A percentile compares a stretch with the other conserved stretches of the same genome.
phyloP scores from a whole-genome alignment of 768 basidiomycete genomes.

The Tulasnella sp. region DNA sequence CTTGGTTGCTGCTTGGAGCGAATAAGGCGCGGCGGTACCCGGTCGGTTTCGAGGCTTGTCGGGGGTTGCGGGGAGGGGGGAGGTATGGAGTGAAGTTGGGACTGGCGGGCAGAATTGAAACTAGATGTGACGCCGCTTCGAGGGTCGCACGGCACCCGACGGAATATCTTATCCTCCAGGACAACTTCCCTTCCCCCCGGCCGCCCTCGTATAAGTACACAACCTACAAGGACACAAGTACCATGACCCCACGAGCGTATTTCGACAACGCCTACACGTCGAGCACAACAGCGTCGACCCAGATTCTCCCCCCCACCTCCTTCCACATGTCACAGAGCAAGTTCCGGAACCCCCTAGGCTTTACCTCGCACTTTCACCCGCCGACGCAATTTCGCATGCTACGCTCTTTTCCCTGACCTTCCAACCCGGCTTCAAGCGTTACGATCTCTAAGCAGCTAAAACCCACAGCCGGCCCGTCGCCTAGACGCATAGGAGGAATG shows the following conservation, averaged over 20 bases:
- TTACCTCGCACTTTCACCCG: conserved; percentile 5
- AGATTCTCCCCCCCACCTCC: background rate
- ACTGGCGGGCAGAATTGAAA: background rate
- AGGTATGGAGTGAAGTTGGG: background rate
- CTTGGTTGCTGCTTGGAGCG: background rate
- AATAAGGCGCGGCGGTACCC: conserved; percentile 1
- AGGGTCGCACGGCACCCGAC: background rate
- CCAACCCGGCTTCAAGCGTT: background rate
- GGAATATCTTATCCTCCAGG: background rate
- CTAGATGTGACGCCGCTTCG: background rate
- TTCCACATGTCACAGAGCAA: background rate
- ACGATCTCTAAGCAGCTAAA: background rate
- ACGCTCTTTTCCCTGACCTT: background rate
- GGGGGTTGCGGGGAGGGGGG: background rate
- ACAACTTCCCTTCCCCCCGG: background rate
- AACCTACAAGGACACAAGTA: background rate
- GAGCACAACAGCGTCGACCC: background rate
- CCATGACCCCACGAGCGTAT: background rate
- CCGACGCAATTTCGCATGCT: background rate
- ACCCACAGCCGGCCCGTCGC: background rate
- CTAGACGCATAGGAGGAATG: background rate
- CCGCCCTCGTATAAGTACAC: background rate
- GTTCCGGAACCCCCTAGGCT: conserved; percentile 9
- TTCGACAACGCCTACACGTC: background rate
- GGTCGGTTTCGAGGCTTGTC: background rate